Evolutionary conservation across 2,329 filamentous ascomycete genomes (phyloP).

Genomic region (Cercospora sesami): DNA sequence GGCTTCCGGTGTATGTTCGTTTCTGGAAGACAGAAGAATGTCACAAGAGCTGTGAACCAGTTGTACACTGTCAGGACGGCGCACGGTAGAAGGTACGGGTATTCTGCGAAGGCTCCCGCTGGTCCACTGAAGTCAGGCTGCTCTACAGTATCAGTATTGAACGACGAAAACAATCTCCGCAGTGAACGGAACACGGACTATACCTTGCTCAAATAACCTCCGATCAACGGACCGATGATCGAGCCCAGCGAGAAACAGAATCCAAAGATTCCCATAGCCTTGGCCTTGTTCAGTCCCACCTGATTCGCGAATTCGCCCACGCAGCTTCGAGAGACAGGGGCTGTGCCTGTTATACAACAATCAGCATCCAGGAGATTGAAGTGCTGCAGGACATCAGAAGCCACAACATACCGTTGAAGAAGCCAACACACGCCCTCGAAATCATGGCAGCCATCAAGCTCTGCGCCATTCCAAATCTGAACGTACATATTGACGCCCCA

Average conservation of each 20-base stretch:
- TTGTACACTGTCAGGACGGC: background rate
- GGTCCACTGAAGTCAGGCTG: background rate
- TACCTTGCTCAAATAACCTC: background rate
- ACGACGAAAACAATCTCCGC: background rate
- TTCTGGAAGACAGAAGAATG: background rate
- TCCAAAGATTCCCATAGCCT: background rate
- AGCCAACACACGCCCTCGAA: background rate
- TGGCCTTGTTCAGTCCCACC: background rate
- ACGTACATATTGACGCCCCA: background rate
- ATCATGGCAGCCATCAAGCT: background rate
- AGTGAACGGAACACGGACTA: background rate
- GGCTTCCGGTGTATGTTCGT: background rate
- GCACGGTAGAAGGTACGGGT: background rate
- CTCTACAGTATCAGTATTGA: background rate
- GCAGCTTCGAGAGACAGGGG: background rate
- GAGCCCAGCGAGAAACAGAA: background rate
- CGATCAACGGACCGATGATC: background rate
- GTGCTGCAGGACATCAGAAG: background rate
- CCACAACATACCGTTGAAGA: background rate
- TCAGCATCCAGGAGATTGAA: background rate
- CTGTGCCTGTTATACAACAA: background rate
- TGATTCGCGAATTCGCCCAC: background rate
- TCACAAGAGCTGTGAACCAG: background rate
- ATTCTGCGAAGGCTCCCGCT: background rate
- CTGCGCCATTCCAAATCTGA: background rate